Percentiles rank a stretch among this genome's conserved stretches.
phyloP scores from a whole-genome alignment of 2,329 filamentous ascomycete genomes.

The Helotiales sp. region DNA sequence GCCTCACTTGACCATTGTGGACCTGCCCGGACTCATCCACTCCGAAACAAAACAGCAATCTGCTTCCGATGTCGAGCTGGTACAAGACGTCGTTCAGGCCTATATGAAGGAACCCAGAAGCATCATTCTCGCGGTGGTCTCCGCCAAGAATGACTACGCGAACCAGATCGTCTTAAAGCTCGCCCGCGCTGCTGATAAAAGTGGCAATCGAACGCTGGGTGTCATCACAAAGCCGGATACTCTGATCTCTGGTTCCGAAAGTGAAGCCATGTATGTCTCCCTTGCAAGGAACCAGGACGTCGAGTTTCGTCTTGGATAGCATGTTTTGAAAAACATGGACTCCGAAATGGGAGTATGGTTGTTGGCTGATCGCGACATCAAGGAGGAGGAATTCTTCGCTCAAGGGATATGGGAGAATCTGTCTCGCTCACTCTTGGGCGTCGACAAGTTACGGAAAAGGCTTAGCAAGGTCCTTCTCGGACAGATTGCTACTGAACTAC shows the following conservation, averaged over 20 bases:
- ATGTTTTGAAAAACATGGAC: slow-evolving; percentile 49
- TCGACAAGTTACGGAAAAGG: slow-evolving; percentile 46
- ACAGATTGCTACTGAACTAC: slow-evolving; percentile 49
- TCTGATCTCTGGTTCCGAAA: slow-evolving; percentile 38
- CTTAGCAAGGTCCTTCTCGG: slow-evolving; percentile 51
- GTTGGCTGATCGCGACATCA: slow-evolving; percentile 38
- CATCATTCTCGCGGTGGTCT: slow-evolving; percentile 56
- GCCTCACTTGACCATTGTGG: slow-evolving; percentile 57
- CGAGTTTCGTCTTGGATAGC: slow-evolving; percentile 52
- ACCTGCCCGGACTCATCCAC: slow-evolving; percentile 57
- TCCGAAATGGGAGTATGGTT: slow-evolving; percentile 38
- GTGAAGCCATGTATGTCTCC: slow-evolving; percentile 41
- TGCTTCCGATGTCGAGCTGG: slow-evolving; percentile 39
- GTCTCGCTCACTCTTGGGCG: slow-evolving; percentile 42
- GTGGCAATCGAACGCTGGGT: slow-evolving; percentile 42
- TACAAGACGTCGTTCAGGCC: slow-evolving; percentile 47
- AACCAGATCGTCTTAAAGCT: slow-evolving; percentile 57
- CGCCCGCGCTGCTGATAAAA: slow-evolving; percentile 42
- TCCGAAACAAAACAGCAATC: slow-evolving; percentile 48
- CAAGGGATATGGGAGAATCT: slow-evolving; percentile 41
- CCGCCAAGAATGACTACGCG: slow-evolving; percentile 59
- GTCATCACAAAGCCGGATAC: slow-evolving; percentile 63
- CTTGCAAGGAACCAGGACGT: slow-evolving; percentile 49
- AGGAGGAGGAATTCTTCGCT: slow-evolving; percentile 47
- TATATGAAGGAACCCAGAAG: slow-evolving; percentile 58